Conservation (phyloP, 1,284 basidiomycete genomes). For the Ganoderma lucidum region DNA sequence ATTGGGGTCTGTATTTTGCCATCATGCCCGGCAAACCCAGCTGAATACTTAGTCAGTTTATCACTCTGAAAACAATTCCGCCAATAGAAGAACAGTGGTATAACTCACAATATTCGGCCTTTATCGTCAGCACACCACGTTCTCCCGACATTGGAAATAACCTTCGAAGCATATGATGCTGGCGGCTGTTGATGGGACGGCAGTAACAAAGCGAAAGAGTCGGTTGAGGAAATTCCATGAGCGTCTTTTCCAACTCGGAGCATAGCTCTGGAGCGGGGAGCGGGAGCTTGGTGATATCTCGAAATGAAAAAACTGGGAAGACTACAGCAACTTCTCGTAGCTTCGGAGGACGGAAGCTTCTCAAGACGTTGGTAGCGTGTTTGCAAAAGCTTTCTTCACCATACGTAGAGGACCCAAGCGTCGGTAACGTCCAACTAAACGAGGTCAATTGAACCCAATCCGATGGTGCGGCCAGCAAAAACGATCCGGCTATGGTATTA, state of each 20-base stretch:
- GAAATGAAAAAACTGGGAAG: background rate
- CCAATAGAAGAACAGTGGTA: background rate
- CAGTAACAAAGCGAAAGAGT: background rate
- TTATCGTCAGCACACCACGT: background rate
- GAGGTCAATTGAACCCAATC: background rate
- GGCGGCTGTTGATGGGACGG: background rate
- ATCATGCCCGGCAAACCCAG: background rate
- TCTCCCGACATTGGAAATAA: background rate
- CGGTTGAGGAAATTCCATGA: background rate
- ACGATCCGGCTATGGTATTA: background rate
- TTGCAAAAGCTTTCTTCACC: no score
- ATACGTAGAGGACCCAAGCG: background rate
- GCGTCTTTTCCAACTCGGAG: background rate
- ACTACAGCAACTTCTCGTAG: background rate
- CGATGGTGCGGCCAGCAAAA: background rate
- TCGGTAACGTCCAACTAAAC: background rate
- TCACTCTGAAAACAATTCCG: background rate
- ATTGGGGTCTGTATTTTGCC: background rate
- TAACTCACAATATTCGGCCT: background rate
- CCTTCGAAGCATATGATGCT: background rate
- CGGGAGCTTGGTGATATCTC: background rate
- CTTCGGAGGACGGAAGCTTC: background rate
- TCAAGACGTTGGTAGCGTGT: background rate
- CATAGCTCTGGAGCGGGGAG: background rate
- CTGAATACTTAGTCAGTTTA: background rate